These are phyloP conservation scores for Gossypium schwendimanii DNA, from an alignment of 441 rosid genomes.

Conservation along the genomic window DNA sequence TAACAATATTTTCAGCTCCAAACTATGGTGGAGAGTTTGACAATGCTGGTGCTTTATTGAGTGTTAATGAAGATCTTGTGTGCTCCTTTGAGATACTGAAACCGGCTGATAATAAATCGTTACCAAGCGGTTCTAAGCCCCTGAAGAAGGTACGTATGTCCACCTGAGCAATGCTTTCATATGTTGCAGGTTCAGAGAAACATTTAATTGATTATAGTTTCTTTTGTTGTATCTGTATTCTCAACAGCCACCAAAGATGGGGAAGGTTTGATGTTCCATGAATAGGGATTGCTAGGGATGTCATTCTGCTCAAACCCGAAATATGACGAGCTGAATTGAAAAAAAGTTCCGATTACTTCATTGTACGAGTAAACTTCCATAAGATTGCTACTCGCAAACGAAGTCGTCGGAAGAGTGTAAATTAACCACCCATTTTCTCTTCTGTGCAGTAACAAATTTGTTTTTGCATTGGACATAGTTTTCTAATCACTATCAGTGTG, in stretches of 20 bases:
- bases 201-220: constrained; percentile 6
- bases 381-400: not conserved
- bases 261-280: constrained; percentile 29
- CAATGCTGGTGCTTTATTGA: constrained; percentile 83
- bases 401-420: constrained; percentile 2
- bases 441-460: constrained; percentile 13
- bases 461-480: constrained; percentile 4
- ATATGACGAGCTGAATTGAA: constrained; percentile 9
- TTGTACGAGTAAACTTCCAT: not conserved
- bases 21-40: constrained; percentile 99
- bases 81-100: constrained; percentile 91
- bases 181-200: not conserved
- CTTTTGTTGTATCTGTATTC: not conserved
- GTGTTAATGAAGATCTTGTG: constrained; percentile 65
- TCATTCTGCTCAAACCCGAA: constrained; percentile 11
- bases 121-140: constrained; percentile 38
- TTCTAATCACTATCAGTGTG: not conserved
- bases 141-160: constrained; percentile 62
- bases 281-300: constrained; percentile 6
- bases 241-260: constrained; percentile 50
- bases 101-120: constrained; percentile 38
- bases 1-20: constrained; percentile 92
- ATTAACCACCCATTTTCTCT: constrained; percentile 9
- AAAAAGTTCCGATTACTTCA: not conserved
- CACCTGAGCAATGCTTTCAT: not conserved